Percentiles rank a stretch among this genome's conserved stretches.
Evolutionary conservation across 495 filamentous ascomycete species (phyloP).

Genomic region (Haplographium delicatum): DNA sequence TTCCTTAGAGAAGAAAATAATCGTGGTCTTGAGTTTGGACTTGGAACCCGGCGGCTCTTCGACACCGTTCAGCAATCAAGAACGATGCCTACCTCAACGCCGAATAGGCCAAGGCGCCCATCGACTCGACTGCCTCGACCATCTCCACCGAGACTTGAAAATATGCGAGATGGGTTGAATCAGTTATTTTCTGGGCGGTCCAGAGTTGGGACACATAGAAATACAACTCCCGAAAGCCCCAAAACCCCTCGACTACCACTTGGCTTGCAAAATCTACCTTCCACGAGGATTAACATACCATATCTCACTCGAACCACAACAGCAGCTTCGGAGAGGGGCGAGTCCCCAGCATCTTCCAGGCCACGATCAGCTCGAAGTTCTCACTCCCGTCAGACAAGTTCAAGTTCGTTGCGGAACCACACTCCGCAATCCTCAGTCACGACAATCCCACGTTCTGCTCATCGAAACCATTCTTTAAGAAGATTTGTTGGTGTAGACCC

Average conservation of each 20-base stretch:
- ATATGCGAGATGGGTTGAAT: constrained; percentile 14
- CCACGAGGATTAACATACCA: constrained; percentile 36
- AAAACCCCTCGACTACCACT: constrained; percentile 38
- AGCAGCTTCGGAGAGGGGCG: neutral
- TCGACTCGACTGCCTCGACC: neutral
- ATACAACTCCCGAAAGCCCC: constrained; percentile 30
- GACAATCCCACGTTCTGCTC: constrained; percentile 12
- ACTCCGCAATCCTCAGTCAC: constrained; percentile 12
- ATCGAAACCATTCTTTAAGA: constrained; percentile 2
- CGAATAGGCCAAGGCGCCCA: constrained; percentile 4
- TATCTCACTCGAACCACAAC: constrained; percentile 25
- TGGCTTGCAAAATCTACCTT: constrained; percentile 32
- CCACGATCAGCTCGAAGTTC: constrained; percentile 11
- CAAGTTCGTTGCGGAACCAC: neutral
- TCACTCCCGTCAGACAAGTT: constrained; percentile 5
- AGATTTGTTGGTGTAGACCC: constrained; percentile 33
- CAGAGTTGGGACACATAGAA: constrained; percentile 13
- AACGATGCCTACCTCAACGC: constrained; percentile 8
- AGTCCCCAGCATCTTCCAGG: neutral
- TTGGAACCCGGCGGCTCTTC: neutral
- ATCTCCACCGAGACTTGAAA: constrained; percentile 13
- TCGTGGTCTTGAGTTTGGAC: neutral
- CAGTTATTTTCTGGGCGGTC: constrained; percentile 30
- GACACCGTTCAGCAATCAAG: neutral
- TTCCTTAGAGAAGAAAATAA: constrained; percentile 2